Base-by-base conservation (phyloP, 306 rosid species). In the Parietaria judaica region DNA sequence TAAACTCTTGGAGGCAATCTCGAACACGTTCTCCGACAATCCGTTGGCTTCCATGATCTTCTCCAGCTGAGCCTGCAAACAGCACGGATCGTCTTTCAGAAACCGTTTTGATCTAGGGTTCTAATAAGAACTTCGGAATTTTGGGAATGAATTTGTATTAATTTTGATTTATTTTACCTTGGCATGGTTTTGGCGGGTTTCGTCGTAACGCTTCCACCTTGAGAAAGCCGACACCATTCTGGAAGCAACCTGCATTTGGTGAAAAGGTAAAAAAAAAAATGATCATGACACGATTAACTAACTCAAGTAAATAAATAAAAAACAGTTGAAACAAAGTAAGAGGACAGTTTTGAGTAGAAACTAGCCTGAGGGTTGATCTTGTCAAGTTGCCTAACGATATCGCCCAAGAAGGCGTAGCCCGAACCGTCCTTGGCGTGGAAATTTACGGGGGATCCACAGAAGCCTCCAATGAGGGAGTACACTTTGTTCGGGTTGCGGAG, bases 201-300 rank as follows among this genome's bases (percentile, higher is more conserved):
- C 91, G 37, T 94, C 99, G n/a, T 79, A 84, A 5, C 97, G 97
- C 77, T 41, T 88, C 90, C 95, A 94, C 75, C 97, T 82, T 55
- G 99, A 88, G 79, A 94, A 94, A 74, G 94, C 94, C 5, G 99
- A 86, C 46, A 94, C 97, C 99, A 94, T 88, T 67, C 99, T 81
- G 11, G 99, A 94, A 36, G 99, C 97, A 61, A 88, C 97, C 97
- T 94, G 68, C 66, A 76, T 55, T 9, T 14, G 38, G 10, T 54
- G 64, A 56, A 43, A 49, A 36, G 10, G 41, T 58, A 44, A 43
- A 23, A 14, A 65, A 12, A 16, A 56, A 39, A 16, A 16, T 58
- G 34, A 54, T 14, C 7, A 41, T 11, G 44, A 43, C 7, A 58
- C 23, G 39, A 64, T 38, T 16, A 58, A 35, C 6, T 49, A 39